Conservation (phyloP, 1,284 basidiomycete genomes). For the Porphyrellus sp. region DNA sequence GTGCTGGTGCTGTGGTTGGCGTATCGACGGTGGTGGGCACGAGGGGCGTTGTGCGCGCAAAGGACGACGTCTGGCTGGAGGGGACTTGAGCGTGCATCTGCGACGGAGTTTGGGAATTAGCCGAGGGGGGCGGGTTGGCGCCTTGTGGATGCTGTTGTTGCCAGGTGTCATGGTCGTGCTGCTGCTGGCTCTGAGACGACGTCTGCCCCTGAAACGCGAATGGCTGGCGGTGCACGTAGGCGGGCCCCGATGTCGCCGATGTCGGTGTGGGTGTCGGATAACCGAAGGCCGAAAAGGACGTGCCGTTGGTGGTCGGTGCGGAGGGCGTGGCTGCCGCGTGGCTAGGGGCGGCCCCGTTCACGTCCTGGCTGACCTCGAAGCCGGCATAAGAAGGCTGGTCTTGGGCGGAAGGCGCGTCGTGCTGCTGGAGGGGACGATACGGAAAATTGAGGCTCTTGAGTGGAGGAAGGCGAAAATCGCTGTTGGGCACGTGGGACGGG, state of each 20-base stretch:
- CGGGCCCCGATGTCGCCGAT: slow-evolving; percentile 21
- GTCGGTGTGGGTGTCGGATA: slow-evolving; percentile 28
- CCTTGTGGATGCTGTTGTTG: slow-evolving; percentile 27
- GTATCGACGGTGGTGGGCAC: slow-evolving; percentile 39
- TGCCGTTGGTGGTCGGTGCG: slow-evolving; percentile 21
- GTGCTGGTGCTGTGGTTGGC: slow-evolving; percentile 15
- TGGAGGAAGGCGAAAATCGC: slow-evolving; percentile 57
- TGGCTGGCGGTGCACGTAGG: slow-evolving; percentile 31
- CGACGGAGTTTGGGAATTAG: slow-evolving; percentile 23
- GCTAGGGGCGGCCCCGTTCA: neutral
- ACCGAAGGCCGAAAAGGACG: slow-evolving; percentile 27
- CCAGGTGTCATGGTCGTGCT: slow-evolving; percentile 31
- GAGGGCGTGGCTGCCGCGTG: slow-evolving; percentile 10
- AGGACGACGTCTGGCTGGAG: slow-evolving; percentile 20
- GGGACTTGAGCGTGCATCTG: slow-evolving; percentile 26
- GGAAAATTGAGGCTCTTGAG: slow-evolving; percentile 64
- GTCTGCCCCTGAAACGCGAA: slow-evolving; percentile 25
- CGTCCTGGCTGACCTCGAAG: slow-evolving; percentile 27
- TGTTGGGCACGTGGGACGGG: slow-evolving; percentile 38
- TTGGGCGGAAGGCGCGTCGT: slow-evolving; percentile 18
- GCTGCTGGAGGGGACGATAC: slow-evolving; percentile 37
- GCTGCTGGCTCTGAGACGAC: slow-evolving; percentile 36
- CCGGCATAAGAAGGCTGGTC: slow-evolving; percentile 21
- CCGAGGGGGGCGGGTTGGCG: slow-evolving; percentile 14
- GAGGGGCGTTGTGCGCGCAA: slow-evolving; percentile 32